A percentile compares a stretch with the other conserved stretches of the same genome.
Evolutionary conservation across 1,139 yeast genomes (phyloP).

Genomic region (Suzukiozyma palmioleophila): DNA sequence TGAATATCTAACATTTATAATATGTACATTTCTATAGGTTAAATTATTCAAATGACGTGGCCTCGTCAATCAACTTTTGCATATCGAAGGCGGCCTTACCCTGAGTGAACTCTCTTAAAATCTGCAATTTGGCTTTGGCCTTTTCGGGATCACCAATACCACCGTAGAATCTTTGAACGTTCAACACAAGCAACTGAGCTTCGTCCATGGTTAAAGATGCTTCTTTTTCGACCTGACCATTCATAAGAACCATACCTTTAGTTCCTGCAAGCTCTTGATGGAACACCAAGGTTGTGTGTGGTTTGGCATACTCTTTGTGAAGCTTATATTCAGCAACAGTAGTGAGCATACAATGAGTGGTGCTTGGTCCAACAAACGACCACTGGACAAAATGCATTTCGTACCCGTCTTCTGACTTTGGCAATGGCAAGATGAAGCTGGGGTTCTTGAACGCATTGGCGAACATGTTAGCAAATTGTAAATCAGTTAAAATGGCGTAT

Average conservation of each 20-base stretch:
- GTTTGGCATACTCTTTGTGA: conserved; percentile 88
- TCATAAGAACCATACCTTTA: conserved; percentile 75
- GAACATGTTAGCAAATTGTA: conserved; percentile 57
- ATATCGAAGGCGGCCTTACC: conserved; percentile 65
- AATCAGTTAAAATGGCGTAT: conserved; percentile 57
- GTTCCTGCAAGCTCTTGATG: conserved; percentile 70
- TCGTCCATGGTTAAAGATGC: conserved; percentile 61
- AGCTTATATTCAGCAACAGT: conserved; percentile 89
- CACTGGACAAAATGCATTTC: conserved; percentile 95
- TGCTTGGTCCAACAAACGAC: conserved; percentile 81
- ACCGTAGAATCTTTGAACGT: conserved; percentile 87
- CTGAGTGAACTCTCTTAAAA: conserved; percentile 63
- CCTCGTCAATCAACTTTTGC: conserved; percentile 62
- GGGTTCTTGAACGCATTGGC: conserved; percentile 73
- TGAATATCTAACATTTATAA: too few species aligned
- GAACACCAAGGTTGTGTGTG: conserved; percentile 87
- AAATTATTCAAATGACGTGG: conserved; percentile 59
- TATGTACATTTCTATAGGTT: not conserved
- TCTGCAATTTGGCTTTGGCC: conserved; percentile 45
- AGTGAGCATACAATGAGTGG: conserved; percentile 88
- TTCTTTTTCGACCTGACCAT: conserved; percentile 77
- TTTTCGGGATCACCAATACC: conserved; percentile 42
- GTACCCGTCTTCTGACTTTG: conserved; percentile 51
- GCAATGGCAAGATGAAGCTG: conserved; percentile 67
- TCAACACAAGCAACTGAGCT: conserved; percentile 73